Conservation (phyloP, 176 grass and related monocot genomes). For the Musa schizocarpa region DNA sequence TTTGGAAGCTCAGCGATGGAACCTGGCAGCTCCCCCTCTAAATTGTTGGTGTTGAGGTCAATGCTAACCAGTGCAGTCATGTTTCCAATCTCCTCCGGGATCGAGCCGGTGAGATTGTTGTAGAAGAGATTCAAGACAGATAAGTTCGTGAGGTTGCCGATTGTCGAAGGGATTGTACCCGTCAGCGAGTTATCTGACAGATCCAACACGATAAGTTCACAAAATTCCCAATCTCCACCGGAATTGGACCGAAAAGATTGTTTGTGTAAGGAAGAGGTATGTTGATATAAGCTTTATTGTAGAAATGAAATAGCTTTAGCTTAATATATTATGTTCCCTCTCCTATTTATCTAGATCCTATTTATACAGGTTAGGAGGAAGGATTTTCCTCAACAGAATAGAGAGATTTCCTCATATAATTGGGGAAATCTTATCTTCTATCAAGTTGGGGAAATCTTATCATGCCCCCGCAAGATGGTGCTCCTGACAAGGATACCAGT, state of each 20-base stretch:
- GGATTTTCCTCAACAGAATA: too few relatives aligned
- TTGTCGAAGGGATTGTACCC: constrained; percentile 30
- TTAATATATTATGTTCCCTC: too few relatives aligned
- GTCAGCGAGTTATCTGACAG: constrained; percentile 36
- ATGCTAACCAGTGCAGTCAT: constrained; percentile 36
- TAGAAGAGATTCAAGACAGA: constrained; percentile 29
- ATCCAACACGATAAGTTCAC: constrained; percentile 29
- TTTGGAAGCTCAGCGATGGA: constrained; percentile 34
- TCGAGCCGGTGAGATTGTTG: constrained; percentile 45
- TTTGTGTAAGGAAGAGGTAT: constrained; percentile 42
- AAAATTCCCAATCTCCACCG: constrained; percentile 43
- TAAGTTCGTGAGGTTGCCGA: constrained; percentile 49
- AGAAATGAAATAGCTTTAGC: too few relatives aligned
- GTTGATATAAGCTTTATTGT: too few relatives aligned
- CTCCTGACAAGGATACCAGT: too few relatives aligned
- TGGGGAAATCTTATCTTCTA: too few relatives aligned
- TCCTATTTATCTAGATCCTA: too few relatives aligned
- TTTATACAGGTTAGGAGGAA: too few relatives aligned
- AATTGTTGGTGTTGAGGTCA: constrained; percentile 41
- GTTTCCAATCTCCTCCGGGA: constrained; percentile 53
- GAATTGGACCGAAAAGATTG: constrained; percentile 41
- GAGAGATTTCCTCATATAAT: too few relatives aligned
- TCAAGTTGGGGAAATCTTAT: too few relatives aligned
- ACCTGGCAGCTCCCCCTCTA: constrained; percentile 48
- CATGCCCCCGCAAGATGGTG: too few relatives aligned